Evolutionary conservation across 352 stramenopile genomes (phyloP).

Genomic region (Phytophthora pini): DNA sequence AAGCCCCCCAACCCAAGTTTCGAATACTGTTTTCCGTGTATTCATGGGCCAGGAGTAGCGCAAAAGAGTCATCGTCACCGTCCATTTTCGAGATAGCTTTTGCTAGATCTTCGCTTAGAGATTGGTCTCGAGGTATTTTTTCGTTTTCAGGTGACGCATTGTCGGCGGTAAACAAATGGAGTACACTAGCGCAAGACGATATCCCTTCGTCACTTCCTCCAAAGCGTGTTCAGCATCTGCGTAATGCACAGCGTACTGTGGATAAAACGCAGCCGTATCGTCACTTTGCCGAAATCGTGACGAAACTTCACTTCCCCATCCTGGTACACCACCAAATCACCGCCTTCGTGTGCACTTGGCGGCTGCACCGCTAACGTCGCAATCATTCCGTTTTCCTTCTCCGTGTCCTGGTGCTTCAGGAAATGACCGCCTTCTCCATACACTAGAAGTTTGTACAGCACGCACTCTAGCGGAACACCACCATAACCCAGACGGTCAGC

Average conservation of each 20-base stretch:
- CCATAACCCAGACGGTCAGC: constrained; percentile 17
- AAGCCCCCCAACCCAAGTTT: not conserved
- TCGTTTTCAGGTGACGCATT: not conserved
- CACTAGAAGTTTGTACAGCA: constrained; percentile 55
- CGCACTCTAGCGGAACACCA: constrained; percentile 18
- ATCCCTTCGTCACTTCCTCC: constrained; percentile 22
- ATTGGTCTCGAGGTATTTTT: not conserved
- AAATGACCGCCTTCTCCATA: constrained; percentile 50
- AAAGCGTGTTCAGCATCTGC: constrained; percentile 26
- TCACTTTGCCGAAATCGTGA: constrained; percentile 5
- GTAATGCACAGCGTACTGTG: constrained; percentile 31
- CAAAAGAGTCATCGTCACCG: not conserved
- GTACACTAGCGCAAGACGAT: constrained; percentile 26
- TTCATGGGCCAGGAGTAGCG: not conserved
- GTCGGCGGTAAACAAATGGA: constrained; percentile 26
- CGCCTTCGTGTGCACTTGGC: constrained; percentile 16
- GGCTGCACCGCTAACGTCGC: constrained; percentile 51
- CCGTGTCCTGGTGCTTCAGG: constrained; percentile 53
- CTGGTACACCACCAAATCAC: not conserved
- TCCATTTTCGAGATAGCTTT: not conserved
- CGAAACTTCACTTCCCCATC: not conserved
- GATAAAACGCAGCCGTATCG: not conserved
- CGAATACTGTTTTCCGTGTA: not conserved
- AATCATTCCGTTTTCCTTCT: constrained; percentile 63
- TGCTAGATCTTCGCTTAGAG: not conserved